Evolutionary conservation across 2,329 filamentous ascomycete genomes (phyloP).

Genomic region (Phialocephala subalpina): DNA sequence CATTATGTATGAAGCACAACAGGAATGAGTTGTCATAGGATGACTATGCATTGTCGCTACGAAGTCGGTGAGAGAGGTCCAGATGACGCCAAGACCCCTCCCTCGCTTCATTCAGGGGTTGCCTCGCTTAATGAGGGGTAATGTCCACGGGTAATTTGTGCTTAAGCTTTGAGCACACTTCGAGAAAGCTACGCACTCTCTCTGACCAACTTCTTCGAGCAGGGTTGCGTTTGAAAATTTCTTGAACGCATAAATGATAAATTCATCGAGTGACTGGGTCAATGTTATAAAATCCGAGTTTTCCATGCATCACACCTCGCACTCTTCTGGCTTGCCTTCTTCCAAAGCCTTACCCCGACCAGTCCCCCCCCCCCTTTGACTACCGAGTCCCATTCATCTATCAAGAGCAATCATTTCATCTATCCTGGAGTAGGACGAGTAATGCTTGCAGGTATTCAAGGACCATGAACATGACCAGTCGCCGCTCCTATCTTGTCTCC

Average conservation of each 20-base stretch:
- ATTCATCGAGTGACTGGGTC: neutral
- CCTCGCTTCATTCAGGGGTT: neutral
- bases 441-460: neutral
- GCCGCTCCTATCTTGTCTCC: neutral
- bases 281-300: neutral
- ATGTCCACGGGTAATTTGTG: neutral
- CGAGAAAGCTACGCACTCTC: too few species aligned
- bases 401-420: neutral
- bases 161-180: neutral
- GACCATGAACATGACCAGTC: slow-evolving; percentile 1
- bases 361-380: neutral
- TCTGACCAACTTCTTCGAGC: neutral
- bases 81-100: neutral
- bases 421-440: neutral
- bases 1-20: neutral
- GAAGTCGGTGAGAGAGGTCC: neutral
- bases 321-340: neutral
- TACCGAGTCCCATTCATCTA: neutral
- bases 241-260: too few species aligned
- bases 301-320: neutral
- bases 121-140: neutral
- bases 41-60: neutral
- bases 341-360: neutral
- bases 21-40: neutral
- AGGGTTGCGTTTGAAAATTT: neutral